These are phyloP conservation scores for Alternaria rosae DNA, from an alignment of 2,329 filamentous ascomycete genomes.

Conservation along the genomic window DNA sequence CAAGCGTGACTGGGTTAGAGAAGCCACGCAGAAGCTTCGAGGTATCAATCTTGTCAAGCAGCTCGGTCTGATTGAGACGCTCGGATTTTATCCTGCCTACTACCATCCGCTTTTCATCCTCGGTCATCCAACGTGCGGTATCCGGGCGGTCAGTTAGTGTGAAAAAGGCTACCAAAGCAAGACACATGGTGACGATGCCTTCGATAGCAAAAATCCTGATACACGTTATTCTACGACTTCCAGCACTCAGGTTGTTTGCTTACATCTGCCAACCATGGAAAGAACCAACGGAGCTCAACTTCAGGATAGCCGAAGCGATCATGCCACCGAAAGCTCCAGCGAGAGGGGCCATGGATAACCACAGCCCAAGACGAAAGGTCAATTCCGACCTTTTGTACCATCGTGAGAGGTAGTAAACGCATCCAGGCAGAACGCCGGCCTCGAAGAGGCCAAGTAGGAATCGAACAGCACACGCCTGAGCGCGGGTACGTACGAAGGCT, in stretches of 20 bases:
- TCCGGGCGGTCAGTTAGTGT: slow-evolving; percentile 71
- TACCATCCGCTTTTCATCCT: slow-evolving; percentile 69
- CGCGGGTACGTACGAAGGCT: slow-evolving; percentile 65
- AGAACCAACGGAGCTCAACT: slow-evolving; percentile 62
- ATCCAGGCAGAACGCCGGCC: slow-evolving; percentile 73
- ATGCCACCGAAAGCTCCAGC: slow-evolving; percentile 74
- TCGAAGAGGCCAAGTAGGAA: slow-evolving; percentile 71
- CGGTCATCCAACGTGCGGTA: slow-evolving; percentile 67
- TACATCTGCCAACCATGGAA: slow-evolving; percentile 67
- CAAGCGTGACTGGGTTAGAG: slow-evolving; percentile 65
- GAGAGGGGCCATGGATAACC: slow-evolving; percentile 71
- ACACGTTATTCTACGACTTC: neutral
- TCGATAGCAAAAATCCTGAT: slow-evolving; percentile 68
- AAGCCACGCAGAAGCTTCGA: slow-evolving; percentile 67
- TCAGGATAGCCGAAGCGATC: slow-evolving; percentile 66
- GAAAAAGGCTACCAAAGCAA: slow-evolving; percentile 65
- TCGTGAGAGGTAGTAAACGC: slow-evolving; percentile 73
- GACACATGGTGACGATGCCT: slow-evolving; percentile 65
- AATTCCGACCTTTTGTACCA: slow-evolving; percentile 74
- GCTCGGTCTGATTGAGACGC: slow-evolving; percentile 63
- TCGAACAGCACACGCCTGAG: slow-evolving; percentile 64
- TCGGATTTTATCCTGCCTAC: slow-evolving; percentile 71
- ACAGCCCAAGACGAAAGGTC: slow-evolving; percentile 69
- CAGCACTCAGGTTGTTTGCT: neutral
- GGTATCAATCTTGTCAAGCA: slow-evolving; percentile 68